These are phyloP conservation scores for Pestalotiopsis sp. DNA, from an alignment of 2,329 filamentous ascomycete species.

Conservation along the genomic window DNA sequence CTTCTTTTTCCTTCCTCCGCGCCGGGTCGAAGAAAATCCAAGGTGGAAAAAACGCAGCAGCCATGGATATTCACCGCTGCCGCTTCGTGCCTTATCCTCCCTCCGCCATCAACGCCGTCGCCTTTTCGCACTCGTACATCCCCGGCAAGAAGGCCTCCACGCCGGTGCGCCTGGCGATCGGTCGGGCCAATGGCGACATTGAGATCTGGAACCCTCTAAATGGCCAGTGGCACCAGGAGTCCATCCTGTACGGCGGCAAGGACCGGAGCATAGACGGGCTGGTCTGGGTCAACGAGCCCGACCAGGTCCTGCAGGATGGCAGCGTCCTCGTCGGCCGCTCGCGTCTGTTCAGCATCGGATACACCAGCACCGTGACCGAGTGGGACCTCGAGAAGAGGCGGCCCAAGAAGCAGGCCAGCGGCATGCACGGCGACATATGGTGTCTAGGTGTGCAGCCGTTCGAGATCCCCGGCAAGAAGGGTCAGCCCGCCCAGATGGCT, in stretches of 20 bases:
- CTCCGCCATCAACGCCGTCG: conserved; percentile 89
- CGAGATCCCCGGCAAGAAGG: conserved; percentile 9
- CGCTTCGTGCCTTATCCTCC: conserved; percentile 93
- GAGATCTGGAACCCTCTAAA: conserved; percentile 94
- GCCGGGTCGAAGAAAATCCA: not conserved
- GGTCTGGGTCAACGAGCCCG: conserved; percentile 86
- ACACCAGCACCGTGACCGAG: conserved; percentile 88
- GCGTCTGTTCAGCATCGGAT: conserved; percentile 94
- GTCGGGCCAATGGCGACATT: conserved; percentile 91
- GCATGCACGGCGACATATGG: conserved; percentile 96
- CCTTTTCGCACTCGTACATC: conserved; percentile 77
- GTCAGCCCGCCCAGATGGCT: conserved; percentile 17
- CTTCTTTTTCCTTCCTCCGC: not conserved
- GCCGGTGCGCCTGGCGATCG: conserved; percentile 79
- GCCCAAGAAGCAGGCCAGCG: conserved; percentile 80
- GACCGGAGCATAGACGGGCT: conserved; percentile 88
- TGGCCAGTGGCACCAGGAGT: conserved; percentile 88
- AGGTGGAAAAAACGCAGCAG: not conserved
- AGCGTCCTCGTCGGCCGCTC: conserved; percentile 69
- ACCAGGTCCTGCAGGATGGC: conserved; percentile 66
- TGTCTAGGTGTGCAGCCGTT: conserved; percentile 85
- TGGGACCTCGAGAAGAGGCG: conserved; percentile 85
- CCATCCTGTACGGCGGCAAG: conserved; percentile 78
- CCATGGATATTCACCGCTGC: conserved; percentile 95
- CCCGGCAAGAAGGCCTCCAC: conserved; percentile 52